Evolutionary conservation across 2,329 filamentous ascomycete genomes (phyloP).

Genomic region (Alternaria sp.): DNA sequence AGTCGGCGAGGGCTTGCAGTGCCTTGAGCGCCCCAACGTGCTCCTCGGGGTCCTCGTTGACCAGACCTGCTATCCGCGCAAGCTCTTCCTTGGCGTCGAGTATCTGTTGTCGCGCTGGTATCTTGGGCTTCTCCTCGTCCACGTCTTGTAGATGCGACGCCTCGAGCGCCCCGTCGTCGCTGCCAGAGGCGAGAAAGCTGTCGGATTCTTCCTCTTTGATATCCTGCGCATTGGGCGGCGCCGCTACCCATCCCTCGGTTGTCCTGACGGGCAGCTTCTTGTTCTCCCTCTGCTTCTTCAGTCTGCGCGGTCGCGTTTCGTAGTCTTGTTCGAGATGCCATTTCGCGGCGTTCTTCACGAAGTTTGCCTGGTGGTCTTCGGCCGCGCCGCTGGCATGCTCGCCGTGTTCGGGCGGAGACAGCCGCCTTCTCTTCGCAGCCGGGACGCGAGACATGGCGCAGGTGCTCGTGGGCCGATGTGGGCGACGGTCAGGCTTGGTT

Average conservation of each 20-base stretch:
- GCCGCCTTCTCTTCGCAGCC: slow-evolving; percentile 45
- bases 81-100: slow-evolving; percentile 89
- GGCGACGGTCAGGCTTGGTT: background rate
- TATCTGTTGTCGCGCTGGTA: slow-evolving; percentile 81
- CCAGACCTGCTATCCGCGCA: slow-evolving; percentile 76
- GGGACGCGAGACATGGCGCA: slow-evolving; percentile 42
- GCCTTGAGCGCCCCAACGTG: slow-evolving; percentile 80
- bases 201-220: slow-evolving; percentile 64
- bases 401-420: slow-evolving; percentile 44
- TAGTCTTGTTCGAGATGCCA: slow-evolving; percentile 96
- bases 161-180: slow-evolving; percentile 58
- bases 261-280: slow-evolving; percentile 87
- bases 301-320: slow-evolving; percentile 77
- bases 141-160: slow-evolving; percentile 49
- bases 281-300: slow-evolving; percentile 73
- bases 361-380: slow-evolving; percentile 54
- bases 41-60: slow-evolving; percentile 95
- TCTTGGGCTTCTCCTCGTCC: slow-evolving; percentile 63
- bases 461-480: background rate
- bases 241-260: slow-evolving; percentile 73
- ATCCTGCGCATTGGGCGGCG: slow-evolving; percentile 48
- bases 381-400: slow-evolving; percentile 20
- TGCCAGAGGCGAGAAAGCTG: slow-evolving; percentile 67
- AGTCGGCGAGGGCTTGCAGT: slow-evolving; percentile 74
- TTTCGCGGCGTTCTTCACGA: slow-evolving; percentile 75